Evolutionary conservation across 1,139 yeast species (phyloP).

Genomic region (Suhomyces taliae): DNA sequence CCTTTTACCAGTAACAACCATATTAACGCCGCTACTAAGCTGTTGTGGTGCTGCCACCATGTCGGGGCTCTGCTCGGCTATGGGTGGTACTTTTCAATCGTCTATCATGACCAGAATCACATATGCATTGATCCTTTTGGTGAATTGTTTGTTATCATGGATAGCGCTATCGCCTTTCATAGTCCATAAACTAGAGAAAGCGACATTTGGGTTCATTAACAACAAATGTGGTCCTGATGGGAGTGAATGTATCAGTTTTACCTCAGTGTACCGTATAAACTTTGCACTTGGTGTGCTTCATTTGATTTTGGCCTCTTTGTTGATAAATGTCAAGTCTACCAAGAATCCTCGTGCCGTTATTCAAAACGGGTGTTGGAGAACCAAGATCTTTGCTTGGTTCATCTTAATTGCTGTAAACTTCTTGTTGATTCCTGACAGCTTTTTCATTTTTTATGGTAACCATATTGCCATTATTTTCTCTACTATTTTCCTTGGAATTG

Average conservation of each 20-base stretch:
- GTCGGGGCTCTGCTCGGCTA: slow-evolving; percentile 61
- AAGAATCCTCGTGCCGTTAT: slow-evolving; percentile 76
- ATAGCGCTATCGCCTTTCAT: slow-evolving; percentile 83
- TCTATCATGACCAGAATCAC: slow-evolving; percentile 70
- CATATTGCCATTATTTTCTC: slow-evolving; percentile 84
- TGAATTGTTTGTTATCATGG: slow-evolving; percentile 89
- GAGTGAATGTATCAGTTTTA: slow-evolving; percentile 86
- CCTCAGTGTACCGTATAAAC: slow-evolving; percentile 87
- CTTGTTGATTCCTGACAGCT: slow-evolving; percentile 74
- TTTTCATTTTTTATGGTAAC: slow-evolving; percentile 89
- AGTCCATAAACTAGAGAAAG: slow-evolving; percentile 67
- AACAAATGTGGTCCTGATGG: slow-evolving; percentile 68
- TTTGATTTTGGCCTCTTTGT: slow-evolving; percentile 61
- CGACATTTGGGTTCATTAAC: slow-evolving; percentile 70
- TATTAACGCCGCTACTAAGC: slow-evolving; percentile 74
- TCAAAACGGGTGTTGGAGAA: slow-evolving; percentile 91
- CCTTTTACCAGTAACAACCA: slow-evolving; percentile 61
- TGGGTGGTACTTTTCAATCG: slow-evolving; percentile 63
- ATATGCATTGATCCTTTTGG: slow-evolving; percentile 74
- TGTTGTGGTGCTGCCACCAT: slow-evolving; percentile 86
- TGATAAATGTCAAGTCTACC: slow-evolving; percentile 76
- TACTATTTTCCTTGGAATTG: slow-evolving; percentile 82
- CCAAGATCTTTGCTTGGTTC: slow-evolving; percentile 66
- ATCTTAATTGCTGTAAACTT: slow-evolving; percentile 62
- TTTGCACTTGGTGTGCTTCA: slow-evolving; percentile 86